Conservation (phyloP, 2,329 filamentous ascomycete genomes). For the Drechslerella stenobrocha region DNA sequence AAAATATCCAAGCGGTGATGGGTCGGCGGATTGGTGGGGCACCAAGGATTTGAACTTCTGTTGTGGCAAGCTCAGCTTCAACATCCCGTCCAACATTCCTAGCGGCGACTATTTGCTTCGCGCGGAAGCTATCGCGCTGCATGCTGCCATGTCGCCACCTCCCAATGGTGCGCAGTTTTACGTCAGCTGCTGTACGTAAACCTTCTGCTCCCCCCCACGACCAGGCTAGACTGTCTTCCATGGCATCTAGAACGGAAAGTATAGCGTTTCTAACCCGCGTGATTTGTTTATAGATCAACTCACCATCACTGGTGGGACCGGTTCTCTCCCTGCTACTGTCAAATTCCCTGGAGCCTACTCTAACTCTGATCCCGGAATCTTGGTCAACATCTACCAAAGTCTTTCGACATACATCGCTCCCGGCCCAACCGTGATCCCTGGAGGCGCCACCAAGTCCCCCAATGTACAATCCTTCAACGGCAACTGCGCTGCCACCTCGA, state of each 20-base stretch:
- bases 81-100: constrained; percentile 61
- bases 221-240: not conserved
- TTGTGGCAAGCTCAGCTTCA: constrained; percentile 56
- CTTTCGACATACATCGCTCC: constrained; percentile 56
- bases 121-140: constrained; percentile 62
- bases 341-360: constrained; percentile 59
- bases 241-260: too few relatives aligned
- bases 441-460: constrained; percentile 61
- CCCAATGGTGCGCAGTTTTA: constrained; percentile 47
- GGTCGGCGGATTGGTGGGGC: constrained; percentile 60
- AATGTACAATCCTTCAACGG: constrained; percentile 35
- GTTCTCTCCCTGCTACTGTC: constrained; percentile 55
- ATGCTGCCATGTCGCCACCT: constrained; percentile 57
- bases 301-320: constrained; percentile 30
- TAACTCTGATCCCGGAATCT: constrained; percentile 58
- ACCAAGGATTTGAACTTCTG: constrained; percentile 56
- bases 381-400: constrained; percentile 59
- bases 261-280: not conserved
- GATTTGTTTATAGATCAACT: constrained; percentile 24
- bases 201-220: not conserved
- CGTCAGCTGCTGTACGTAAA: constrained; percentile 43
- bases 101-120: constrained; percentile 63
- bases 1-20: constrained; percentile 55
- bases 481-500: constrained; percentile 44
- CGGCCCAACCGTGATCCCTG: constrained; percentile 65